phyloP scores from a whole-genome alignment of 1,139 yeast species.

The Debaryomyces singareniensis region DNA sequence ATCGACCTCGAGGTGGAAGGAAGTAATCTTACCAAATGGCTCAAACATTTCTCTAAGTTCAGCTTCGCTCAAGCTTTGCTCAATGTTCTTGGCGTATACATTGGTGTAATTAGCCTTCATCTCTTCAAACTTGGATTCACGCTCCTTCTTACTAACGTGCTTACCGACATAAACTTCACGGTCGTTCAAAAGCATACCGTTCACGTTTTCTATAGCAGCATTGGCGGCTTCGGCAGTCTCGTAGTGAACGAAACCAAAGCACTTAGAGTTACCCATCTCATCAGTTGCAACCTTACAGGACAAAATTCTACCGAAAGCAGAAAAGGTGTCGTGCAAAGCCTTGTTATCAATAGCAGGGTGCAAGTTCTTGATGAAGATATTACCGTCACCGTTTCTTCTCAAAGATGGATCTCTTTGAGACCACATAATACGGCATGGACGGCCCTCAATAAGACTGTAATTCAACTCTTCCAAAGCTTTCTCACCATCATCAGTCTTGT shows the following conservation, averaged over 20 bases:
- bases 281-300: constrained; percentile 98
- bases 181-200: constrained; percentile 98
- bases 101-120: constrained; percentile 92
- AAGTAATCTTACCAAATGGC: constrained; percentile 76
- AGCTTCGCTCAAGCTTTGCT: constrained; percentile 62
- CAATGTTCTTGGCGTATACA: constrained; percentile 89
- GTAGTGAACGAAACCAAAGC: constrained; percentile 97
- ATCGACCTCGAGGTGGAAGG: constrained; percentile 77
- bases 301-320: constrained; percentile 92
- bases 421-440: constrained; percentile 99
- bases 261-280: constrained; percentile 85
- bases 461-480: constrained; percentile 93
- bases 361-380: constrained; percentile 96
- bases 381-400: constrained; percentile 95
- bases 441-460: constrained; percentile 91
- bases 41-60: constrained; percentile 70
- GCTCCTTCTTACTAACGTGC: constrained; percentile 89
- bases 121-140: constrained; percentile 91
- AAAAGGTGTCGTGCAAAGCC: constrained; percentile 96
- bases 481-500: constrained; percentile 84
- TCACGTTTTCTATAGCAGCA: constrained; percentile 94
- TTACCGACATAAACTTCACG: constrained; percentile 95
- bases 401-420: constrained; percentile 97
- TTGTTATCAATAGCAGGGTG: constrained; percentile 98
- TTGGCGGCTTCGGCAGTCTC: constrained; percentile 90